Evolutionary conservation across 768 basidiomycete genomes (phyloP), one percentile per base, ranked within the genome.

Genomic region (Lactarius evosmus): DNA sequence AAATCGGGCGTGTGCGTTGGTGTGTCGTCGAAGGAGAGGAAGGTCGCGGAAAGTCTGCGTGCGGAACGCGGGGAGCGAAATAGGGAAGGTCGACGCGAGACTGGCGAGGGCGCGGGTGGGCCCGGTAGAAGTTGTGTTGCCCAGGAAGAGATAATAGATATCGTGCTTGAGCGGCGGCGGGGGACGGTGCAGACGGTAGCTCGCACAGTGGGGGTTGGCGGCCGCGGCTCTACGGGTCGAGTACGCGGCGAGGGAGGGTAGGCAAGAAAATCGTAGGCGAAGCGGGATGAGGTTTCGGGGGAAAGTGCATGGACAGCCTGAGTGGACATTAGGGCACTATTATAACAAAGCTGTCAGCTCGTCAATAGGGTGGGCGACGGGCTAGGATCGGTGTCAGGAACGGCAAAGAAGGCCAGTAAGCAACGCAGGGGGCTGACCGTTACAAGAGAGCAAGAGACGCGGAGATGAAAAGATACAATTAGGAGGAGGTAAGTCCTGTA

Each of bases 61-160:
- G 73, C 67, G 66, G 80, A 79, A 36, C 41, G 49, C 14, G 40
- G 40, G 44, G 30, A 2, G 56, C 68, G 56, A 60, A 63, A 68
- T 9, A 72, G 46, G 19, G 74, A 68, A 25, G 72, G 70, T 41
- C 72, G 69, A 12, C 70, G 69, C 7, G 72, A 73, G 27, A 68
- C 78, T 75, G 29, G 73, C 72, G 33, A 72, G 70, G 46, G 44
- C 49, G 63, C 63, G 58, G 29, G 72, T 55, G 74, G 78, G n/a
- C n/a, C n/a, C n/a, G n/a, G n/a, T n/a, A n/a, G n/a, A n/a, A n/a
- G n/a, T n/a, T 76, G 78, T 22, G 83, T 75, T 5, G 83, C 86
- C 89, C 89, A 91, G 41, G 82, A 67, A 17, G 80, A 70, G 52
- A 90, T 87, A 41, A 78, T 70, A 2, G 80, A 75, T 67, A 78